A percentile compares a stretch with the other conserved stretches of the same genome.
These are phyloP conservation scores for Cordyceps cateniannulata DNA, from an alignment of 2,329 filamentous ascomycete genomes.

Conservation along the genomic window DNA sequence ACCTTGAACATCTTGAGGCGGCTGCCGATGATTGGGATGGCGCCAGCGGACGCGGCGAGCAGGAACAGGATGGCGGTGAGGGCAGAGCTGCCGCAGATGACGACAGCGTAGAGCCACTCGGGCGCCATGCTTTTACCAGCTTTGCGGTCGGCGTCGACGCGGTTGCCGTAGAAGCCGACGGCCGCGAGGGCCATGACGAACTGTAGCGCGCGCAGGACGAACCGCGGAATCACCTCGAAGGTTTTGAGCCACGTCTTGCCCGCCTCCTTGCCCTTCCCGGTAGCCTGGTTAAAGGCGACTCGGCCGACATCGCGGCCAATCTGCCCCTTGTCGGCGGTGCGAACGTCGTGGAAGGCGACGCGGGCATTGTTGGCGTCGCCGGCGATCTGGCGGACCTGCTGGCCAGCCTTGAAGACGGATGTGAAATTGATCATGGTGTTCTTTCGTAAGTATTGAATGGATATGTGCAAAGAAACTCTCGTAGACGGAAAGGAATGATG, in stretches of 20 bases:
- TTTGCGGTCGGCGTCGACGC: slow-evolving; percentile 42
- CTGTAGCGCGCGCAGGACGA: slow-evolving; percentile 57
- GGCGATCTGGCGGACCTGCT: slow-evolving; percentile 27
- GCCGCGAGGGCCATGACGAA: slow-evolving; percentile 64
- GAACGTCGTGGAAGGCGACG: slow-evolving; percentile 24
- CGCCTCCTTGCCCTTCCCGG: slow-evolving; percentile 33
- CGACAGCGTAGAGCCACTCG: slow-evolving; percentile 60
- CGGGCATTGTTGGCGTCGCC: slow-evolving; percentile 23
- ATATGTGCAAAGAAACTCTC: background rate
- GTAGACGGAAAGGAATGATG: background rate
- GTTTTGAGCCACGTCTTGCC: slow-evolving; percentile 39
- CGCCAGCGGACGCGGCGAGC: slow-evolving; percentile 29
- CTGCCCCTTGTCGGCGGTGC: slow-evolving; percentile 27
- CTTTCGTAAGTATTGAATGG: background rate
- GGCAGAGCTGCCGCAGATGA: slow-evolving; percentile 48
- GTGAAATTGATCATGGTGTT: slow-evolving; percentile 23
- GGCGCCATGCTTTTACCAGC: slow-evolving; percentile 35
- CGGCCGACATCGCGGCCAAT: slow-evolving; percentile 27
- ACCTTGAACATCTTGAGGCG: slow-evolving; percentile 30
- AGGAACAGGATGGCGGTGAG: slow-evolving; percentile 42
- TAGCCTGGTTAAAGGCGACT: slow-evolving; percentile 27
- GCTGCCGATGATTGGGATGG: slow-evolving; percentile 28
- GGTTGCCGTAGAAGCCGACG: slow-evolving; percentile 60
- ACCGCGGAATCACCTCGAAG: slow-evolving; percentile 41
- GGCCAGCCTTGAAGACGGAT: slow-evolving; percentile 26